Base-by-base conservation (phyloP, 139 green algal species). In the Chlorella sp. region DNA sequence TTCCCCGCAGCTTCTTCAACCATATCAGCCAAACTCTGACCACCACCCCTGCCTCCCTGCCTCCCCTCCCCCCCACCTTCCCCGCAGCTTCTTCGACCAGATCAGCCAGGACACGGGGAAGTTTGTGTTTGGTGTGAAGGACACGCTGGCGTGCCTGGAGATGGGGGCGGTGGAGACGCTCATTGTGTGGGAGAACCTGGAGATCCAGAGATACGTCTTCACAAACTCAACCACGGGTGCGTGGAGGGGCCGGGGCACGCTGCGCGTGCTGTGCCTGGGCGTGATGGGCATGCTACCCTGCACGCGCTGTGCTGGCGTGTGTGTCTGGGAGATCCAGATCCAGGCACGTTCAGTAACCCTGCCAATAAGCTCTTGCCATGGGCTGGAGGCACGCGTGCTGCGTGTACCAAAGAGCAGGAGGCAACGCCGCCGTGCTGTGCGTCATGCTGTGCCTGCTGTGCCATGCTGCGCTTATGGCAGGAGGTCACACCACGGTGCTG, bases 151-250 rank as follows among this genome's bases (percentile, higher is more conserved):
- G 37, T 99, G 97, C 90, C 91, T 99, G 90, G 98, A 99, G 86
- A 99, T 99, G 98, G 98, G 98, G n/a, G 98, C 98, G 19, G 97
- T 99, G 86, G 98, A 99, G 94, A 99, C 96, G 21, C 96, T 99
- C 3, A 97, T 99, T 21, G 97, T 99, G 90, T 99, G 97, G 97
- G 98, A 99, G 93, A 95, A 97, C 86, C 93, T 99, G 24, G 94
- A 96, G 32, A 83, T 96, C 30, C 91, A 94, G 57, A 94, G 97
- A 34, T 97, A 97, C 88, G 95, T 95, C 53, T 93, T 99, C 36
- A 91, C 95, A 39, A 98, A 98, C 94, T 89, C 94, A 0, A 61
- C 61, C 30, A 88, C 87, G n/a, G 89, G 91, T 85, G 71, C 32
- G 90, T 61, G 69, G 9, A 68, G 34, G 86, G 48, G 82, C 80